Base-by-base conservation (phyloP, 2,329 filamentous ascomycete species). In the Cytospora paraplurivora region DNA sequence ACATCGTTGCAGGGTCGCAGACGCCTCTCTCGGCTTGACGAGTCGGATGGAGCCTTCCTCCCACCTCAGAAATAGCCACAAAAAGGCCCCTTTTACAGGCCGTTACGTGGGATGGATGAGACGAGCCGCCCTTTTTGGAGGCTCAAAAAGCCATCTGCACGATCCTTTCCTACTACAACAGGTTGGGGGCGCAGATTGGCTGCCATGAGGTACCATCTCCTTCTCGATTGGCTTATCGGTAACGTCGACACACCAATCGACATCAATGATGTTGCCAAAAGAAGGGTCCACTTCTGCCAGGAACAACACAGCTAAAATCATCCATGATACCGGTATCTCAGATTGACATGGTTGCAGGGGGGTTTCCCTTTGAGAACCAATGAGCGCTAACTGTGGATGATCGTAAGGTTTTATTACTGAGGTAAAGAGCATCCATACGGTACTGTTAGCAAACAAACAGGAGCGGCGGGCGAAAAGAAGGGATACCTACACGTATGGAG, bases 61-160 rank as follows among this genome's bases (percentile, higher is more conserved):
- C 35, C 41, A 59, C 41, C 32, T 54, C 56, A 59, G 51, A 56
- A 63, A 59, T 56, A 63, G 60, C 60, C 56, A 57, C 47, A 33
- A 33, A 33, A 21, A 35, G 27, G 19, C 51, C 38, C 52, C 27
- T 13, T 56, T 47, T 55, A 17, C 15, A 37, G 52, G 60, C 55
- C 34, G 32, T 13, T 6, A 37, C 44, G 34, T 56, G 58, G 50
- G 21, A 15, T 32, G 33, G 27, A 63, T 63, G 60, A 56, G 63
- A 52, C 52, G 33, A 59, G 63, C 56, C 47, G 33, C 58, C 56
- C 53, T 47, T 65, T 27, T 27, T 27, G 27, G 63, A 63, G 63
- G 52, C 63, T 65, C 63, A 65, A 65, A 34, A 63, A 53, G 35
- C 37, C 50, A 47, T 47, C 55, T 54, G 50, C 44, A 51, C 49